Evolutionary conservation across 768 basidiomycete genomes (phyloP).

Genomic region (Megacollybia marginata): DNA sequence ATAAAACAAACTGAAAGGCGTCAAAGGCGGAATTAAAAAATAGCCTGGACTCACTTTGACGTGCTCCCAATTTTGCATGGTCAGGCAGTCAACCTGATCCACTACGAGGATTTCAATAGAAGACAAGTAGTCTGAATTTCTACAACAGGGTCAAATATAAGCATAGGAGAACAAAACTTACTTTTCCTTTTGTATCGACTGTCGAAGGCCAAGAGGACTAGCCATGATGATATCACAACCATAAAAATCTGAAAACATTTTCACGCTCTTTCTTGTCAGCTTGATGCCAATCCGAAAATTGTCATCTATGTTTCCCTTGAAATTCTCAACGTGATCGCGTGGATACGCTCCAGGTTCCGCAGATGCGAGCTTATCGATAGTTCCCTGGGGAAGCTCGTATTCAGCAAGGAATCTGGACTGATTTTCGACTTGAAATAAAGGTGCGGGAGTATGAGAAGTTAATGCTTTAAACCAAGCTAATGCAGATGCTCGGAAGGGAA

Average conservation of each 20-base stretch:
- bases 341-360: conserved; percentile 77
- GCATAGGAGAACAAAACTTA: conserved; percentile 27
- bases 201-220: conserved; percentile 85
- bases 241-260: conserved; percentile 88
- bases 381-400: conserved; percentile 74
- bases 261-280: conserved; percentile 85
- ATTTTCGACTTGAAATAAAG: conserved; percentile 82
- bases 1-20: conserved; percentile 65
- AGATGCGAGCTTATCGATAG: conserved; percentile 70
- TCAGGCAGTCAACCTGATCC: conserved; percentile 87
- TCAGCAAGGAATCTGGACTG: conserved; percentile 74
- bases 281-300: conserved; percentile 91
- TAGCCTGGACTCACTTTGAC: conserved; percentile 55
- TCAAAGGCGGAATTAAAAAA: neutral
- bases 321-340: conserved; percentile 84
- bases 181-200: conserved; percentile 94
- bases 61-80: conserved; percentile 99
- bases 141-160: conserved; percentile 17
- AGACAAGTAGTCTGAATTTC: conserved; percentile 84
- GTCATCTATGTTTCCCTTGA: conserved; percentile 96
- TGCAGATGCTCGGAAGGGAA: conserved; percentile 90
- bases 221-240: conserved; percentile 87
- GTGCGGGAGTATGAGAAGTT: conserved; percentile 64
- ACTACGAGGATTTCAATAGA: conserved; percentile 89
- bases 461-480: conserved; percentile 77